phyloP scores from a whole-genome alignment of 345 rosid species.

The Lumnitzera littorea region DNA sequence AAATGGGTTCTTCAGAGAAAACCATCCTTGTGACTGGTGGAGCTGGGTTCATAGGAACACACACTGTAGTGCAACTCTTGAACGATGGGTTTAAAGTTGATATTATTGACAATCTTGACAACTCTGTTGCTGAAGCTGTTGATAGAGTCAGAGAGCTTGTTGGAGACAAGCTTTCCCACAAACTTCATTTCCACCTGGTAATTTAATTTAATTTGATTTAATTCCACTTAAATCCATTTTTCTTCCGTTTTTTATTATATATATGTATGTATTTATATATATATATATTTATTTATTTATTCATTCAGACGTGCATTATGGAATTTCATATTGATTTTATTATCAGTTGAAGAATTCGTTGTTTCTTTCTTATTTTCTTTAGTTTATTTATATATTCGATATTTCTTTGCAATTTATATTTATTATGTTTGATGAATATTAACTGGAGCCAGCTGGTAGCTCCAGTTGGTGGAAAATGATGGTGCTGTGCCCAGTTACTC shows the following conservation, averaged over 20 bases:
- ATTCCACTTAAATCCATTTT: slow-evolving; percentile 1
- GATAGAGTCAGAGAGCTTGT: slow-evolving; percentile 70
- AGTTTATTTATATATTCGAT: too few relatives aligned
- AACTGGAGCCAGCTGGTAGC: too few relatives aligned
- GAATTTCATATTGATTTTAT: too few relatives aligned
- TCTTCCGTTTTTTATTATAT: background rate
- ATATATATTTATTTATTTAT: background rate
- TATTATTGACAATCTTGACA: slow-evolving; percentile 82
- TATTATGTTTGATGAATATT: too few relatives aligned
- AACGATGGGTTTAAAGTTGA: slow-evolving; percentile 67
- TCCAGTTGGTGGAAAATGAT: too few relatives aligned
- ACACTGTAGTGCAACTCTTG: slow-evolving; percentile 82
- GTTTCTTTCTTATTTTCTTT: too few relatives aligned
- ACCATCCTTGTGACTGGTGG: slow-evolving; percentile 88
- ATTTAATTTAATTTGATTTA: background rate
- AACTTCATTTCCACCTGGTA: slow-evolving; percentile 72
- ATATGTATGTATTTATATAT: too few relatives aligned
- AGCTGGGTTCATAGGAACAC: slow-evolving; percentile 95
- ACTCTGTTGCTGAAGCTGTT: slow-evolving; percentile 72
- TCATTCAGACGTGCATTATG: too few relatives aligned
- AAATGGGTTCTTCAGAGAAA: slow-evolving; percentile 5
- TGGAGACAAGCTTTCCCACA: slow-evolving; percentile 65
- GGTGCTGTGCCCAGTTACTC: too few relatives aligned
- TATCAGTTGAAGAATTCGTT: too few relatives aligned
- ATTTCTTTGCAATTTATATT: too few relatives aligned